Base-by-base conservation (phyloP, 1,139 yeast species). In the Pichia sp. region DNA sequence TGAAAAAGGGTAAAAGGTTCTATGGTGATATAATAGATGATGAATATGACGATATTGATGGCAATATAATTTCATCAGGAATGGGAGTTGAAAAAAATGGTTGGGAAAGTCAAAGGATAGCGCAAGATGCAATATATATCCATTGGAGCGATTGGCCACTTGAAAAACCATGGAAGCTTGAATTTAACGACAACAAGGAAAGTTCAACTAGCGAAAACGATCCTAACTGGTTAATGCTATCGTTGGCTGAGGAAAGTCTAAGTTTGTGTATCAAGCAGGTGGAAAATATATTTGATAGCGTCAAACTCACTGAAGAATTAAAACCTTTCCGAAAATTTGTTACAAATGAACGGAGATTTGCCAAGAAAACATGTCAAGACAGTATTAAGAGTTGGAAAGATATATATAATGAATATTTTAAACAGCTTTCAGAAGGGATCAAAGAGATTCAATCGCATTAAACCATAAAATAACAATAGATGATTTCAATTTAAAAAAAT, bases 121-220 rank as follows among this genome's bases (percentile, higher is more conserved):
- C 36, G 38, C 57, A 46, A 53, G 65, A 54, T 48, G 47, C 57
- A 5, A 55, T 53, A 43, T 47, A 60, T 29, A 46, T 64, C n/a
- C 67, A 64, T 48, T 64, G 59, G 51, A 58, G 64, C 29, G 67
- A 64, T 46, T 50, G 53, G 44, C 67, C 67, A 2, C 42, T 64
- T 4, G 55, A 62, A 1, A 62, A 64, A 42, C 67, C 66, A 5
- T 64, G 67, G 67, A 39, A 38, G 9, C 37, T 45, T 4, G 46
- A 27, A 31, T 8, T 31, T 31, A 8, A 31, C 10, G 11, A 11
- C 11, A 31, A 16, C 23, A 16, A 16, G 23, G 23, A 16, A 16
- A 16, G 23, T 16, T 16, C 23, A 16, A 16, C 23, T 16, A 16
- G 23, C 23, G 23, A 16, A 16, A 16, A 16, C 2, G 33, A 31